Conservation (phyloP, 495 filamentous ascomycete species). For the Xeromyces bisporus region DNA sequence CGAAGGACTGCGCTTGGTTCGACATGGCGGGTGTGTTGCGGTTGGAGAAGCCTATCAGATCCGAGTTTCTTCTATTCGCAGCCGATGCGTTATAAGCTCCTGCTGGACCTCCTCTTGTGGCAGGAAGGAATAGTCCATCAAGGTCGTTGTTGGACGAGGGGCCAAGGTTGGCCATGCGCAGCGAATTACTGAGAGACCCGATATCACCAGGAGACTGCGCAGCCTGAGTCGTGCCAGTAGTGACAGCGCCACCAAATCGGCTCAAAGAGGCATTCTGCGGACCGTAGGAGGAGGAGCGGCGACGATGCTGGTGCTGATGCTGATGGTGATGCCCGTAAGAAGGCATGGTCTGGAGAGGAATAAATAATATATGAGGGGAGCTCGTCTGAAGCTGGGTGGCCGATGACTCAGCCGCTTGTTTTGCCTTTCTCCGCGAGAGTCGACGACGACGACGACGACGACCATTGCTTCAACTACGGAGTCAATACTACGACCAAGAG, state of each 20-base stretch:
- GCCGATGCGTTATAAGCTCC: constrained; percentile 8
- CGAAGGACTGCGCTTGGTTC: constrained; percentile 33
- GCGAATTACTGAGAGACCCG: constrained; percentile 24
- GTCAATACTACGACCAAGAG: no score
- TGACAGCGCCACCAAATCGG: constrained; percentile 1
- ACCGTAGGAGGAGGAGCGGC: constrained; percentile 1
- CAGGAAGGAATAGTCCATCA: constrained; percentile 2
- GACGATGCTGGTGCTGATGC: no score
- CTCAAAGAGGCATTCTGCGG: constrained; percentile 9
- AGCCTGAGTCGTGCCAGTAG: constrained; percentile 18
- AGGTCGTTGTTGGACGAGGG: not conserved
- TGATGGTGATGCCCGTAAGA: constrained; percentile 1
- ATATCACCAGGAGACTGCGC: constrained; percentile 30
- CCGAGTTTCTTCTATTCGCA: constrained; percentile 3
- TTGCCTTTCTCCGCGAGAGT: no score
- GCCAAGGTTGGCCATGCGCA: not conserved
- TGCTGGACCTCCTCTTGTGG: constrained; percentile 1
- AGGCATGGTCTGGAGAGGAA: constrained; percentile 1
- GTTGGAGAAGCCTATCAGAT: constrained; percentile 1
- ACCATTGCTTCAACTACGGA: not conserved
- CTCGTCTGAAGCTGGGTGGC: not conserved
- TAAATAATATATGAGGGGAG: not conserved
- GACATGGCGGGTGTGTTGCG: constrained; percentile 18
- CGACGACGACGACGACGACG: no score
- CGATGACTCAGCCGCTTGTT: not conserved